Base-by-base conservation (phyloP, 306 rosid species). In the Fagus crenata region DNA sequence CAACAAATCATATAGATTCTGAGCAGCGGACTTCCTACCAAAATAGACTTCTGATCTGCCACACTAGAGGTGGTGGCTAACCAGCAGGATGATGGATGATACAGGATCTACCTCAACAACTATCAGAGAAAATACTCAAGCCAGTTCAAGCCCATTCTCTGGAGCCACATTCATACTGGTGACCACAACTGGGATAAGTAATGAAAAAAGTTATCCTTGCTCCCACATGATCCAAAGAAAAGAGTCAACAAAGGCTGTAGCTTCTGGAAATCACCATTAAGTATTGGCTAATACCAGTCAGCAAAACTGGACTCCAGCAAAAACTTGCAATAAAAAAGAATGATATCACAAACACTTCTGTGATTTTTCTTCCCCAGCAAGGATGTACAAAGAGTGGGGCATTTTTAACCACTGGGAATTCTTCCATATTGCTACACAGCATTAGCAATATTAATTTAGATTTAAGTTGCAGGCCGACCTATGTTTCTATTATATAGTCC, bases 391-490 rank as follows among this genome's bases (percentile, higher is more conserved):
- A 49, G 9, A 63, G 14, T 4, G 8, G 41, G 68, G 32, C 7
- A 64, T 40, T 49, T 15, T 36, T 36, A 7, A 54, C 39, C 28
- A n/a, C 58, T 1, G 4, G 6, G 35, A 42, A 60, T 43, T 7
- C 4, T 12, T 22, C 33, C 76, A 37, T 49, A 69, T 56, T 56
- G 40, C 75, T 46, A 53, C 17, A 55, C 5, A 2, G 0, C 11
- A 31, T 36, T 18, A 32, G 18, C 53, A 15, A 2, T 40, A 14
- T 31, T 2, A 31, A 18, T 4, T 69, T 18, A 9, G 43, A 36
- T 18, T 42, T 41, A 18, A 35, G 22, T 72, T 32, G 46, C 40
- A 81, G 79, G 36, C 46, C 53, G 36, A 72, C 49, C 77, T n/a
- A 32, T 14, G 49, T 53, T 63, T 51, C 15, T 28, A 0, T 18